Evolutionary conservation across 2,329 filamentous ascomycete species (phyloP).

Genomic region (Acephala macrosclerotiorum): DNA sequence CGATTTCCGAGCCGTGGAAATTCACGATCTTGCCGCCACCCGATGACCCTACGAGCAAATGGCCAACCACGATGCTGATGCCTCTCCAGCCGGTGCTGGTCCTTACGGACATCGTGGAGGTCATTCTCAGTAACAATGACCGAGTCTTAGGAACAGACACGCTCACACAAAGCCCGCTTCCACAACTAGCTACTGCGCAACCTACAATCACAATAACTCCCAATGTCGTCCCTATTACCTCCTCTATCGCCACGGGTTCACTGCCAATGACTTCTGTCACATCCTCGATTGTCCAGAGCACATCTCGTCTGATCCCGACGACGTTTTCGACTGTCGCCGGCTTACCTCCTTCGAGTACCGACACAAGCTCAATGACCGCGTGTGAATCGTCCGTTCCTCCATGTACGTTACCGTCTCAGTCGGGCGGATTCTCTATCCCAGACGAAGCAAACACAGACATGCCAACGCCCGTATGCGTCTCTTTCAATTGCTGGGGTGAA

Average conservation of each 20-base stretch:
- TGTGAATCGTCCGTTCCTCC: not conserved
- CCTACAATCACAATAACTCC: not conserved
- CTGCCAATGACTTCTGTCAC: too few species aligned
- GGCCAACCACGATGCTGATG: not conserved
- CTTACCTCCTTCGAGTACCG: too few species aligned
- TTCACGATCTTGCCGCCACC: conserved; percentile 16
- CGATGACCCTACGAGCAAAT: not conserved
- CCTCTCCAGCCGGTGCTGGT: conserved; percentile 24
- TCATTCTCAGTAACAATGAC: conserved; percentile 19
- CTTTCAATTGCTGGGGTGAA: conserved; percentile 26
- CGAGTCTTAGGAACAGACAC: conserved; percentile 24
- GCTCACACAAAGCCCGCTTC: conserved; percentile 10
- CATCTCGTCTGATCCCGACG: too few species aligned
- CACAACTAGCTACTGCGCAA: not conserved
- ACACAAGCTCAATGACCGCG: too few species aligned
- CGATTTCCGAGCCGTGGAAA: conserved; percentile 1
- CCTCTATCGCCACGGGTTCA: too few species aligned
- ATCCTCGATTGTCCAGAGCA: too few species aligned
- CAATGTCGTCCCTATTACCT: too few species aligned
- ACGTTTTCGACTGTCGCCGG: too few species aligned
- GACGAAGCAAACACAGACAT: not conserved
- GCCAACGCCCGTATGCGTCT: not conserved
- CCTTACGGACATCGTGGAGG: conserved; percentile 29
- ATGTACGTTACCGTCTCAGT: not conserved
- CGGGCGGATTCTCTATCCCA: not conserved